A percentile compares a stretch with the other conserved stretches of the same genome.
These are phyloP conservation scores for Candolleomyces efflorescens DNA, from an alignment of 768 basidiomycete genomes.

Conservation along the genomic window DNA sequence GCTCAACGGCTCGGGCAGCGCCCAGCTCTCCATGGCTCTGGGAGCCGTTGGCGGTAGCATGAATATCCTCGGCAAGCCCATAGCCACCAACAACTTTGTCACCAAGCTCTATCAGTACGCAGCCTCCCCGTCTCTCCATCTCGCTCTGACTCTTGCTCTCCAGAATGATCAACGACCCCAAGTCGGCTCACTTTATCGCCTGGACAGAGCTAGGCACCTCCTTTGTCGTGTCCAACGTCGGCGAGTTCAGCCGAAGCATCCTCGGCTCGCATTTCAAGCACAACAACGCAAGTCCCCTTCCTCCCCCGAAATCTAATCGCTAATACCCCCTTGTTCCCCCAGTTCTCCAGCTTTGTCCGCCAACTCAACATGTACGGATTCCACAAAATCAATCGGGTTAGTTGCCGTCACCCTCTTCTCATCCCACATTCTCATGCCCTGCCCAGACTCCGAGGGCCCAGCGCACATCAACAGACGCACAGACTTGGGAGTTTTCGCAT, in stretches of 20 bases:
- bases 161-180: constrained; percentile 85
- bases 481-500: constrained; percentile 89
- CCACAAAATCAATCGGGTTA: constrained; percentile 86
- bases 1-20: constrained; percentile 14
- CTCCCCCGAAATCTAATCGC: constrained; percentile 8
- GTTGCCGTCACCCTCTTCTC: constrained; percentile 20
- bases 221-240: constrained; percentile 83
- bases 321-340: neutral
- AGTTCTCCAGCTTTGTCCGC: constrained; percentile 93
- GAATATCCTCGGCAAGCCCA: constrained; percentile 61
- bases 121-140: constrained; percentile 6
- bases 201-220: constrained; percentile 84
- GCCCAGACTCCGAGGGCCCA: constrained; percentile 75
- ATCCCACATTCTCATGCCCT: constrained; percentile 1
- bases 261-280: constrained; percentile 88
- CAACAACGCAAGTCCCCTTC: constrained; percentile 60
- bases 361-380: constrained; percentile 98
- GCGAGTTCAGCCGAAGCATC: constrained; percentile 82
- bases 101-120: constrained; percentile 84
- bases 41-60: constrained; percentile 38
- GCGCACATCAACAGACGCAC: constrained; percentile 73
- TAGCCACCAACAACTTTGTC: constrained; percentile 79
- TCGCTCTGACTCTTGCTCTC: constrained; percentile 4
- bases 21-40: constrained; percentile 12
- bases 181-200: constrained; percentile 72